A percentile compares a stretch with the other conserved stretches of the same genome.
These are phyloP conservation scores for Trichocomaceae sp. DNA, from an alignment of 2,329 filamentous ascomycete species.

Conservation along the genomic window DNA sequence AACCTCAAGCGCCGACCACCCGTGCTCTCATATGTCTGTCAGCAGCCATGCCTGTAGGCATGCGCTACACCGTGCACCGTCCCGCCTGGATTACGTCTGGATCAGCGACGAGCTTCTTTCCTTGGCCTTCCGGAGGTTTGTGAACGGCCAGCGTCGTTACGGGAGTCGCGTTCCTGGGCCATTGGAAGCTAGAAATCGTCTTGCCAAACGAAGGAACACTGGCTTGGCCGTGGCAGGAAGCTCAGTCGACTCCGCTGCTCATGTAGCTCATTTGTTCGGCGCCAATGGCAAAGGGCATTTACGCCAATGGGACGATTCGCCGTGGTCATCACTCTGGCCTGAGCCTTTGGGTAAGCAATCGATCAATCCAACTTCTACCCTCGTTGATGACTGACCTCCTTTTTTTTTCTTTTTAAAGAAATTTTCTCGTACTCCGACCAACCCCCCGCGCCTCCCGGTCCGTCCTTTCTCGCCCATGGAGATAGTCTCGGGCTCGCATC, in stretches of 20 bases:
- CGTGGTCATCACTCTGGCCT: constrained; percentile 17
- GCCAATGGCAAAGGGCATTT: constrained; percentile 34
- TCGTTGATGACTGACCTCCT: neutral
- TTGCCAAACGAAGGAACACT: constrained; percentile 51
- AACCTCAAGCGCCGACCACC: constrained; percentile 2
- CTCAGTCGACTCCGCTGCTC: constrained; percentile 23
- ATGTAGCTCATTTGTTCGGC: constrained; percentile 38
- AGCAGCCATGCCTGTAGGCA: constrained; percentile 38
- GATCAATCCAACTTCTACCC: neutral
- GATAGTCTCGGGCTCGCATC: neutral
- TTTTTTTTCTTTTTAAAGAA: neutral
- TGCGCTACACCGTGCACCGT: constrained; percentile 25
- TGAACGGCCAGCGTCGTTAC: constrained; percentile 45
- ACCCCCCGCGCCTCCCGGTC: constrained; percentile 15
- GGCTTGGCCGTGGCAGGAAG: constrained; percentile 35
- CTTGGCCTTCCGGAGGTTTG: constrained; percentile 44
- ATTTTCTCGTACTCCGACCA: constrained; percentile 20
- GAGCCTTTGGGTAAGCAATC: constrained; percentile 22
- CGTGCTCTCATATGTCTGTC: constrained; percentile 33
- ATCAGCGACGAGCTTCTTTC: constrained; percentile 41
- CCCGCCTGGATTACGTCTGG: constrained; percentile 36
- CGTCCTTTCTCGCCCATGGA: constrained; percentile 11
- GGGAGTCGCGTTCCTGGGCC: constrained; percentile 57
- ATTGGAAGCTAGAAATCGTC: constrained; percentile 53
- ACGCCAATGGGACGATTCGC: constrained; percentile 27